phyloP scores from a whole-genome alignment of 1,284 basidiomycete species.

The Butyriboletus appendiculatus region DNA sequence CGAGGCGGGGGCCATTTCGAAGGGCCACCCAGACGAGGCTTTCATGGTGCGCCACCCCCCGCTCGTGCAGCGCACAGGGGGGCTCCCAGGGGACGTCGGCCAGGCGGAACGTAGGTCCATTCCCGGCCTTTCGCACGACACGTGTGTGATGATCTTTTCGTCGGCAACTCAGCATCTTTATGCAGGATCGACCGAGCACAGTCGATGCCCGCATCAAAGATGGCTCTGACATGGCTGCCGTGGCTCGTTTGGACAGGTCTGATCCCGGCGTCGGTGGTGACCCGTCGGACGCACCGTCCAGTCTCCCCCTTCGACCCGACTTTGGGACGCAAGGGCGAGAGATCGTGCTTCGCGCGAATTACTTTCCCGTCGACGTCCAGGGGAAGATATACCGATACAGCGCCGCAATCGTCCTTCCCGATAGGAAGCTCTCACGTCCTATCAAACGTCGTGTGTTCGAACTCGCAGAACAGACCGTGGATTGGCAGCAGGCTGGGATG shows the following conservation, averaged over 20 bases:
- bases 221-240: conserved; percentile 52
- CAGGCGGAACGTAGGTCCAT: conserved; percentile 18
- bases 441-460: conserved; percentile 27
- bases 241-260: conserved; percentile 41
- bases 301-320: conserved; percentile 39
- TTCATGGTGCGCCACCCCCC: neutral
- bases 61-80: neutral
- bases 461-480: conserved; percentile 22
- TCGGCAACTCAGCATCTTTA: conserved; percentile 51
- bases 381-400: conserved; percentile 24
- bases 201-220: conserved; percentile 60
- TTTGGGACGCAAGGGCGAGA: conserved; percentile 43
- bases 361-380: conserved; percentile 48
- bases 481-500: conserved; percentile 23
- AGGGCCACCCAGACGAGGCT: neutral
- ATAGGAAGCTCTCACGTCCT: conserved; percentile 6
- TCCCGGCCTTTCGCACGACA: neutral
- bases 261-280: neutral
- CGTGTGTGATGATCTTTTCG: neutral
- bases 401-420: conserved; percentile 13
- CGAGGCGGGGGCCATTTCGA: neutral
- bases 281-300: neutral
- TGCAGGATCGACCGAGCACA: conserved; percentile 43
- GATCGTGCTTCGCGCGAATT: conserved; percentile 49
- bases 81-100: neutral